Base-by-base conservation (phyloP, 352 stramenopile species). In the Blastocystis sp. region DNA sequence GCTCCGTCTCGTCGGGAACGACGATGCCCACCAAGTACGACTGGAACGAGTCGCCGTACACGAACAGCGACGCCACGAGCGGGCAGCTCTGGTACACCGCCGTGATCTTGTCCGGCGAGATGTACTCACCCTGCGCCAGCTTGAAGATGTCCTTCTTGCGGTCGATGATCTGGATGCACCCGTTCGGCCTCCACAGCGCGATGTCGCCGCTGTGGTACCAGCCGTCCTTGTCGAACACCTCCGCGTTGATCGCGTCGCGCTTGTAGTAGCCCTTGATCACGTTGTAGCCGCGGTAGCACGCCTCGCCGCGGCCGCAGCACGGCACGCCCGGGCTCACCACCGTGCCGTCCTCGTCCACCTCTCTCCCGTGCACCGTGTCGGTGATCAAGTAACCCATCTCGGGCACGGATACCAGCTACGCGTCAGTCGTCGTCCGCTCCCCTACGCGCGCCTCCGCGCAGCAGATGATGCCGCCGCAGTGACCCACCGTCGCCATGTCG, bases 231-330 rank as follows among this genome's bases (percentile, higher is more conserved):
- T 89, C 95, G 35, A 98, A 93, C 1, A 94, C 95, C 80, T 98
- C 94, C 0, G 91, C 90, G 0, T 96, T 98, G 61, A 96, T 95
- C 88, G 96, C 94, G 1, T 93, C 92, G 90, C 98, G 94, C 91
- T 98, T 98, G 92, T 98, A 98, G 92, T 98, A 99, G 6, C 96
- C 96, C 37, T 90, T 89, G 88, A 96, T 95, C n/a, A 98, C 90
- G 78, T 94, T 92, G 4, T 92, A 91, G 10, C 96, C 95, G 65
- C 93, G 94, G 24, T 95, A 90, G 51, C 92, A 85, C 63, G 95
- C 91, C 91, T 96, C 93, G 65, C 93, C 93, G 74, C 93, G 92
- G 82, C 95, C 93, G 3, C 92, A 90, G 37, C 91, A 94, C 0
- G 92, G 81, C 90, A 95, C 92, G 12, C 91, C 90, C 21, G 91